Conservation (phyloP, 352 stramenopile species). For the Phytophthora sp. region DNA sequence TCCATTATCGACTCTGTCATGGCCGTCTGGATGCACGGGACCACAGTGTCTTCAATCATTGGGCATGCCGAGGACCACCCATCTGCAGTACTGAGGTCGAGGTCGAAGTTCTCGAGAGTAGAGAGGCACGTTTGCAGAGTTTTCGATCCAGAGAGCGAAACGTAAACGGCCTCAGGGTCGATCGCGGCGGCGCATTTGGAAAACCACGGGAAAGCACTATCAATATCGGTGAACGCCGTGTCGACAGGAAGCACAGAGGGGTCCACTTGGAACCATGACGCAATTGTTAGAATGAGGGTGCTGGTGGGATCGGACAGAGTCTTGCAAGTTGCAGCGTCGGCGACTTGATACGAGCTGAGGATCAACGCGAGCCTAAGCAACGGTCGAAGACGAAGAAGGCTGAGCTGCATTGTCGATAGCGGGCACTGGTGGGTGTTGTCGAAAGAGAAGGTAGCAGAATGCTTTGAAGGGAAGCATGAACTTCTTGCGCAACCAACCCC, state of each 20-base stretch:
- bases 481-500: too few relatives aligned
- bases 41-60: slow-evolving; percentile 34
- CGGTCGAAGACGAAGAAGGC: slow-evolving; percentile 2
- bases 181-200: slow-evolving; percentile 50
- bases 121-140: slow-evolving; percentile 37
- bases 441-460: too few relatives aligned
- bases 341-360: background rate
- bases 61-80: slow-evolving; percentile 32
- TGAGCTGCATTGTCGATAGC: slow-evolving; percentile 4
- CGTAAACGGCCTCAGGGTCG: slow-evolving; percentile 33
- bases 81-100: slow-evolving; percentile 3
- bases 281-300: slow-evolving; percentile 1
- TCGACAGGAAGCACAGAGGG: slow-evolving; percentile 18
- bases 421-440: too few relatives aligned
- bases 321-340: slow-evolving; percentile 23
- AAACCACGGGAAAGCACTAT: slow-evolving; percentile 42
- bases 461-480: too few relatives aligned
- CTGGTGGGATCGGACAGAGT: slow-evolving; percentile 16
- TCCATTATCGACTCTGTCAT: slow-evolving; percentile 36
- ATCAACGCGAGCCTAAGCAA: slow-evolving; percentile 1
- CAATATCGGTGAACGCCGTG: slow-evolving; percentile 29
- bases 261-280: background rate
- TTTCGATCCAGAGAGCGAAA: slow-evolving; percentile 18
- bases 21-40: slow-evolving; percentile 38
- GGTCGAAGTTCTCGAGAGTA: slow-evolving; percentile 16